Conservation (phyloP, 768 basidiomycete species). For the Pseudohyphozyma bogoriensis region DNA sequence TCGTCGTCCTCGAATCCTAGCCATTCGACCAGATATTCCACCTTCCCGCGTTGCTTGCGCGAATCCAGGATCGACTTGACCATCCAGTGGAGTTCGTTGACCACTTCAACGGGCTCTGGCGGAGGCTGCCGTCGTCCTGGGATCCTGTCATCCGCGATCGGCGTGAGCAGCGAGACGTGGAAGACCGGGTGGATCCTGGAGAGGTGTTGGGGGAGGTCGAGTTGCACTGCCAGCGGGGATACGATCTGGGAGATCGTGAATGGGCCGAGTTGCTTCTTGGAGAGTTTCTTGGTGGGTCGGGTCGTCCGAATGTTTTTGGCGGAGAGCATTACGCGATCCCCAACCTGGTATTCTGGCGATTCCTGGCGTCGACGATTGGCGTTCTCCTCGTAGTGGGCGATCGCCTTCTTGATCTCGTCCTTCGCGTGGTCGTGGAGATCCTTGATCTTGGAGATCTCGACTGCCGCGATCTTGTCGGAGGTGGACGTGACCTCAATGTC, state of each 20-base stretch:
- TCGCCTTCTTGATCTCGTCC: neutral
- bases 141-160: conserved; percentile 34
- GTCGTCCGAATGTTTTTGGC: neutral
- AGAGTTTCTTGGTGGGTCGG: conserved; percentile 1
- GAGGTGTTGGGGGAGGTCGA: conserved; percentile 38
- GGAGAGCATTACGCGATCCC: conserved; percentile 1
- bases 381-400: neutral
- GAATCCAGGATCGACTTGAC: neutral
- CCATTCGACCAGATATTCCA: neutral
- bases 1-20: neutral
- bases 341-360: neutral
- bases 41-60: no score
- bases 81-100: neutral
- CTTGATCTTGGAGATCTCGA: neutral
- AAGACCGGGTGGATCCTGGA: conserved; percentile 42
- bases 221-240: conserved; percentile 13
- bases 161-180: conserved; percentile 37
- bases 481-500: neutral
- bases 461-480: neutral
- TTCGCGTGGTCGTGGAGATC: neutral
- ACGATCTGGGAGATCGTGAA: neutral
- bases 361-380: neutral
- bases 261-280: neutral
- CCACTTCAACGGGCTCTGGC: conserved; percentile 12
- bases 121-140: conserved; percentile 15